Conservation (phyloP, 441 rosid species). For the Geranium incanum region DNA sequence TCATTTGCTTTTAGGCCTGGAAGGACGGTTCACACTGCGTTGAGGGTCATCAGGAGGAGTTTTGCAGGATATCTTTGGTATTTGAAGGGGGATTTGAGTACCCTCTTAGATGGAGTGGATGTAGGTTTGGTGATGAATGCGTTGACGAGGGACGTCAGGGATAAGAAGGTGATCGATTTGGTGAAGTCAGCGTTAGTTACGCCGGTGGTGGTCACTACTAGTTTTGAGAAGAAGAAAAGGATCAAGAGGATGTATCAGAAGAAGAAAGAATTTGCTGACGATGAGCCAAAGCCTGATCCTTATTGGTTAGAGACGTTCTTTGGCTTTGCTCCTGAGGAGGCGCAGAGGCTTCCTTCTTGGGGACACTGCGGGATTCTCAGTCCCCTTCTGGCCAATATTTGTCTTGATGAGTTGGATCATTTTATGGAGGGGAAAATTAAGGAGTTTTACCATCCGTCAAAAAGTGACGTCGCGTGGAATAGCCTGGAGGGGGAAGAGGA, state of each 20-base stretch:
- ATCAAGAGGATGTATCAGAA: slow-evolving; percentile 78
- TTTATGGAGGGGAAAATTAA: slow-evolving; percentile 82
- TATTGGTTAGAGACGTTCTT: slow-evolving; percentile 93
- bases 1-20: slow-evolving; percentile 88
- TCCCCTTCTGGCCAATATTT: slow-evolving; percentile 75
- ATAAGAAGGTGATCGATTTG: slow-evolving; percentile 83
- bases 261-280: slow-evolving; percentile 84
- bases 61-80: slow-evolving; percentile 92
- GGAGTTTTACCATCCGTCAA: slow-evolving; percentile 79
- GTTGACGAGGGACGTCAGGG: slow-evolving; percentile 87
- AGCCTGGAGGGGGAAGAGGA: slow-evolving; percentile 85
- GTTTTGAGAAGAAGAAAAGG: slow-evolving; percentile 57
- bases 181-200: slow-evolving; percentile 68
- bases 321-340: slow-evolving; percentile 96
- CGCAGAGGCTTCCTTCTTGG: slow-evolving; percentile 79
- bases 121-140: slow-evolving; percentile 70
- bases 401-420: slow-evolving; percentile 81
- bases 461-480: slow-evolving; percentile 84
- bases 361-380: slow-evolving; percentile 91
- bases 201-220: slow-evolving; percentile 63
- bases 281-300: slow-evolving; percentile 96
- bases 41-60: slow-evolving; percentile 80
- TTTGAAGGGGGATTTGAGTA: slow-evolving; percentile 78
- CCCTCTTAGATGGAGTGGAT: slow-evolving; percentile 83
- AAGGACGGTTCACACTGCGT: slow-evolving; percentile 69